phyloP scores from a whole-genome alignment of 306 rosid genomes.

The Cercis canadensis region DNA sequence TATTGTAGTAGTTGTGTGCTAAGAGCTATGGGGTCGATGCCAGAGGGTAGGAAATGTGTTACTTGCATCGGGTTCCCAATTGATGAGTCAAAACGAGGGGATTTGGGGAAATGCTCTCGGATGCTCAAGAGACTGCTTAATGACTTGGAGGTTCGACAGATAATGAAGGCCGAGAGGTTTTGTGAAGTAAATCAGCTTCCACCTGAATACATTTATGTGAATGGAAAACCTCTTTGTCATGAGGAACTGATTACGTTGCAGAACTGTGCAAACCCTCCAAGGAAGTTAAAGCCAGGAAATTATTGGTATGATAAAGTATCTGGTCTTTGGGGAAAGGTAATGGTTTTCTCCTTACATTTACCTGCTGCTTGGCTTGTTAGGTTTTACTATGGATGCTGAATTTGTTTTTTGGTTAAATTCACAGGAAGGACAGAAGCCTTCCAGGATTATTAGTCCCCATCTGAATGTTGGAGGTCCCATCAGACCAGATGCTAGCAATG shows the following conservation, averaged over 20 bases:
- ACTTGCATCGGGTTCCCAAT: conserved; percentile 82
- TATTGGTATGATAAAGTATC: conserved; percentile 99
- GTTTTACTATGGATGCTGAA: conserved; percentile 33
- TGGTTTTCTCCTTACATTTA: conserved; percentile 17
- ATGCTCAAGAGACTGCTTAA: conserved; percentile 85
- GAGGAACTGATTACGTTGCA: conserved; percentile 79
- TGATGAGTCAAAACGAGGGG: conserved; percentile 73
- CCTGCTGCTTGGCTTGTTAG: conserved; percentile 5
- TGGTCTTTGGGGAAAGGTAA: conserved; percentile 99
- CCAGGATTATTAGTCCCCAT: conserved; percentile 82
- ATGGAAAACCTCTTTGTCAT: conserved; percentile 74
- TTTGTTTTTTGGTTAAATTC: conserved; percentile 34
- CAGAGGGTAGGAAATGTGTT: conserved; percentile 97
- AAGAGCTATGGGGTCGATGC: conserved; percentile 99
- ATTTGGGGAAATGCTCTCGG: conserved; percentile 90
- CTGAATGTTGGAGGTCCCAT: conserved; percentile 89
- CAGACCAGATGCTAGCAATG: conserved; percentile 82
- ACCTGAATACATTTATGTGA: conserved; percentile 76
- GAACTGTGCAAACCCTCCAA: conserved; percentile 81
- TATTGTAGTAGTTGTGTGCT: conserved; percentile 89
- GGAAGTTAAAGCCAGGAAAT: conserved; percentile 90
- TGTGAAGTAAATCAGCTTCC: conserved; percentile 96
- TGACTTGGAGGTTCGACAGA: conserved; percentile 83
- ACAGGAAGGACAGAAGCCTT: conserved; percentile 98
- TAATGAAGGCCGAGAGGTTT: conserved; percentile 82